These are phyloP conservation scores for Candida yuanshanica DNA, from an alignment of 805 yeast species.

Conservation along the genomic window DNA sequence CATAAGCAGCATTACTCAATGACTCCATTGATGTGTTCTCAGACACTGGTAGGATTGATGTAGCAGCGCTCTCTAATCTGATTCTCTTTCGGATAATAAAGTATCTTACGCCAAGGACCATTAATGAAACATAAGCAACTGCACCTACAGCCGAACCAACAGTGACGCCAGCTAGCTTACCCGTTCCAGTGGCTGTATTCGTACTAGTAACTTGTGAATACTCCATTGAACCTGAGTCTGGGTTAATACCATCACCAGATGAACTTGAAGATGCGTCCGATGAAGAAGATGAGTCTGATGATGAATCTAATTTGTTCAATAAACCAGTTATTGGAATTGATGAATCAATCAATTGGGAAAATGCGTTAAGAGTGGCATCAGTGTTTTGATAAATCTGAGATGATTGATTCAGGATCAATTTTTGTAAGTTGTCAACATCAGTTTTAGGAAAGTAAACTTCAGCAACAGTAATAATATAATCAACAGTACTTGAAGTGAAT, in stretches of 20 bases:
- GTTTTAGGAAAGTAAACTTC: slow-evolving; percentile 71
- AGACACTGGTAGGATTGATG: slow-evolving; percentile 10
- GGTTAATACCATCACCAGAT: slow-evolving; percentile 9
- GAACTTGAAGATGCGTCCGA: slow-evolving; percentile 6
- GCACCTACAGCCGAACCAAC: slow-evolving; percentile 83
- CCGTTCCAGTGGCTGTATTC: slow-evolving; percentile 17
- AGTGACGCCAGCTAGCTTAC: slow-evolving; percentile 67
- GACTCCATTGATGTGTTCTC: slow-evolving; percentile 14
- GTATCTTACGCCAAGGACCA: slow-evolving; percentile 49
- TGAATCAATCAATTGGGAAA: slow-evolving; percentile 69
- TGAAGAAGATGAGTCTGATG: slow-evolving; percentile 13
- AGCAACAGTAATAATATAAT: slow-evolving; percentile 82
- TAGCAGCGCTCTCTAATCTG: slow-evolving; percentile 12
- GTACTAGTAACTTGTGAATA: slow-evolving; percentile 17
- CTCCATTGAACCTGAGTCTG: slow-evolving; percentile 27
- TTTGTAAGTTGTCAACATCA: slow-evolving; percentile 43
- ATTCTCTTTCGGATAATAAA: slow-evolving; percentile 30
- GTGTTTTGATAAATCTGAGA: slow-evolving; percentile 60
- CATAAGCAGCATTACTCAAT: slow-evolving; percentile 13
- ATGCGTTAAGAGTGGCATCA: slow-evolving; percentile 44
- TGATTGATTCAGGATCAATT: slow-evolving; percentile 39
- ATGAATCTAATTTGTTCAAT: slow-evolving; percentile 6
- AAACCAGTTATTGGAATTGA: slow-evolving; percentile 54
- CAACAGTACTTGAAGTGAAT: slow-evolving; percentile 46
- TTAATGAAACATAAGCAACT: slow-evolving; percentile 51